These are phyloP conservation scores for Lactifluus piperatus DNA, from an alignment of 768 basidiomycete genomes.

Conservation along the genomic window DNA sequence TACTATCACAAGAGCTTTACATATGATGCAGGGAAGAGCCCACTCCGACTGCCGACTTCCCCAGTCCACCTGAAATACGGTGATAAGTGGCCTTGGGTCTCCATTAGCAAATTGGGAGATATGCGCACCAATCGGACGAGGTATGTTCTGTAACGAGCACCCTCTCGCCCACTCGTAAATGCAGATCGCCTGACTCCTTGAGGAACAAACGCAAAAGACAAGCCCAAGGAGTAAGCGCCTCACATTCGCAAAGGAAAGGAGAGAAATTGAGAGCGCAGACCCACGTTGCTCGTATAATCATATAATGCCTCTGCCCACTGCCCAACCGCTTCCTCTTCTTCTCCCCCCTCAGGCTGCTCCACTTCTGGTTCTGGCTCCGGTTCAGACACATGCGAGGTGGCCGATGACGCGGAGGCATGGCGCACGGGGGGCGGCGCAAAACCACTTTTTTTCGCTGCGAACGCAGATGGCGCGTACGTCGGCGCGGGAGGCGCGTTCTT, in stretches of 20 bases:
- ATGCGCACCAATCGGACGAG: slow-evolving; percentile 66
- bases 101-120: background rate
- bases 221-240: background rate
- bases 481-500: slow-evolving; percentile 32
- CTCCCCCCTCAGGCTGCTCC: slow-evolving; percentile 27
- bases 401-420: background rate
- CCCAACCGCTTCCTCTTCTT: slow-evolving; percentile 35
- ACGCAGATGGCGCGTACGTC: slow-evolving; percentile 33
- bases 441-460: slow-evolving; percentile 32
- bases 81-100: background rate
- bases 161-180: slow-evolving; percentile 45
- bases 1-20: slow-evolving; percentile 10
- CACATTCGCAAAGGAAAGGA: background rate
- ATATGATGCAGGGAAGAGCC: slow-evolving; percentile 19
- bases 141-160: slow-evolving; percentile 58
- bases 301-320: slow-evolving; percentile 78
- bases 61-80: slow-evolving; percentile 18
- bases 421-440: slow-evolving; percentile 49
- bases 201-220: background rate
- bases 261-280: slow-evolving; percentile 2
- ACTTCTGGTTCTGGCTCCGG: slow-evolving; percentile 5
- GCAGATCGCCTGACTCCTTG: slow-evolving; percentile 64
- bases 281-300: slow-evolving; percentile 59
- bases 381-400: background rate
- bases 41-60: slow-evolving; percentile 13